These are phyloP conservation scores for Leavenworthia alabamica DNA, from an alignment of 345 rosid genomes.

Conservation along the genomic window DNA sequence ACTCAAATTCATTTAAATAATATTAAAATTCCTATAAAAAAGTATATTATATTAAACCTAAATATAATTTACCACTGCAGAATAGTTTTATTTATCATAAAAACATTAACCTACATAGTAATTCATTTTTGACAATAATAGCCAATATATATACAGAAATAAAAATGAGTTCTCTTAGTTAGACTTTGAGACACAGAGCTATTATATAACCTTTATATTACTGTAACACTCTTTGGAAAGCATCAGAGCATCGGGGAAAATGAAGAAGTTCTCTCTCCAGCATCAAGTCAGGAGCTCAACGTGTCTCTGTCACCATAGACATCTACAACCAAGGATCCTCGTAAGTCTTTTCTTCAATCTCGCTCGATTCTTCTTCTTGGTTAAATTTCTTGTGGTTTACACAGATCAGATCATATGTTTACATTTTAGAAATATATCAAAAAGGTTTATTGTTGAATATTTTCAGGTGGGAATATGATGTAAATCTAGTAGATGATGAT, in stretches of 20 bases:
- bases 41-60: neutral
- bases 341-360: constrained; percentile 34
- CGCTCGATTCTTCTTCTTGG: neutral
- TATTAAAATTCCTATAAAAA: neutral
- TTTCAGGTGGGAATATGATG: constrained; percentile 70
- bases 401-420: neutral
- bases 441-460: neutral
- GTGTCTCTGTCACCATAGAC: constrained; percentile 68
- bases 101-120: neutral
- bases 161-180: neutral
- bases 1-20: constrained; percentile 1
- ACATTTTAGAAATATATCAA: neutral
- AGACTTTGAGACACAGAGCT: neutral
- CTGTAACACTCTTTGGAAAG: neutral
- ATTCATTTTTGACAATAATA: neutral
- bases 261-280: constrained; percentile 27
- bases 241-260: neutral
- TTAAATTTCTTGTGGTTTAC: neutral
- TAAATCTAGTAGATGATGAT: constrained; percentile 50
- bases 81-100: too few species aligned
- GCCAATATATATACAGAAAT: neutral
- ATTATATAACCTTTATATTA: too few species aligned
- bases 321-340: constrained; percentile 80
- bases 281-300: constrained; percentile 72
- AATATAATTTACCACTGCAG: neutral